A percentile compares a stretch with the other conserved stretches of the same genome.
Conservation (phyloP, 768 basidiomycete genomes). For the Inosperma sp. region DNA sequence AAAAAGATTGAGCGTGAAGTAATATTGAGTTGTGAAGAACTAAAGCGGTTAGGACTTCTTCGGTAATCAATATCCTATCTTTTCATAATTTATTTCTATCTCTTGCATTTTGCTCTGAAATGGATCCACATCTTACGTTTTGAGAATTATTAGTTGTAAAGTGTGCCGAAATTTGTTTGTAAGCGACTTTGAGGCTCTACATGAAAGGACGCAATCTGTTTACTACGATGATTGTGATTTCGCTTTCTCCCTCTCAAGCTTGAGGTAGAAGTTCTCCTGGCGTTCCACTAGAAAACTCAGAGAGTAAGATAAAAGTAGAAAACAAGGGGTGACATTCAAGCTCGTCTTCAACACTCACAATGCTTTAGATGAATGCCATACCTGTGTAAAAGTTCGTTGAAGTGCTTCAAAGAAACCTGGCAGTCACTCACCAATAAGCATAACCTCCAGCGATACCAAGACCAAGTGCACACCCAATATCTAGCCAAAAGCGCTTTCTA, state of each 20-base stretch:
- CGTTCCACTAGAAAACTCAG: constrained; percentile 53
- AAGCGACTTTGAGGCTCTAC: constrained; percentile 5
- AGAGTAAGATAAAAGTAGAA: background rate
- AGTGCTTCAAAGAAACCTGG: constrained; percentile 6
- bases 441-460: constrained; percentile 74
- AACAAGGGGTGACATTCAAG: background rate
- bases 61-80: constrained; percentile 13
- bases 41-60: constrained; percentile 58
- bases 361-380: constrained; percentile 75
- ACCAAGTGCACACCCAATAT: constrained; percentile 69
- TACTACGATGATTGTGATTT: constrained; percentile 19
- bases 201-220: background rate
- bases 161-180: background rate
- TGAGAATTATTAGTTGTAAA: too few relatives aligned
- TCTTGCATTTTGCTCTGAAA: background rate
- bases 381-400: constrained; percentile 44
- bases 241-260: constrained; percentile 63
- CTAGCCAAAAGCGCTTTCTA: constrained; percentile 89
- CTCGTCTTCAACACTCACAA: constrained; percentile 51
- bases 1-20: constrained; percentile 63
- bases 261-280: constrained; percentile 84
- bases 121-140: too few relatives aligned
- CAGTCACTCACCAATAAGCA: constrained; percentile 69
- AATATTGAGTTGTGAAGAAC: constrained; percentile 72
- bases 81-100: constrained; percentile 14